A percentile compares a stretch with the other conserved stretches of the same genome.
Conservation (phyloP, 2,329 filamentous ascomycete species). For the Sporothrix dimorphospora region DNA sequence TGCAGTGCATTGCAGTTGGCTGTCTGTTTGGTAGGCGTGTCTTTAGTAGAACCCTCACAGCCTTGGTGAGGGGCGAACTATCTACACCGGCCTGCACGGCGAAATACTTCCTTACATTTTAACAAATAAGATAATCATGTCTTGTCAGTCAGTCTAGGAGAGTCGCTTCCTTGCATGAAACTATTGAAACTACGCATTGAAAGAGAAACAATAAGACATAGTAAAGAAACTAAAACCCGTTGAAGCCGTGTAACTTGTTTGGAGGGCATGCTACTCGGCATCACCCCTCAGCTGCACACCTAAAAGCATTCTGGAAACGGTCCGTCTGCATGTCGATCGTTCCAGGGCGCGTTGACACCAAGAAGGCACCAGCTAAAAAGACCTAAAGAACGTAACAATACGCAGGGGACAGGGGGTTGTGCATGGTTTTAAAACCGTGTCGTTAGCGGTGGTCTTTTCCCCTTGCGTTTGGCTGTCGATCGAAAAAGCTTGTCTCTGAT, state of each 20-base stretch:
- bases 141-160: too few relatives aligned
- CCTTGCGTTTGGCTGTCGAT: constrained; percentile 4
- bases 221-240: background rate
- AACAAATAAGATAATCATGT: too few relatives aligned
- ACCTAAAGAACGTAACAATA: background rate
- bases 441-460: background rate
- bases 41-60: too few relatives aligned
- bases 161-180: background rate
- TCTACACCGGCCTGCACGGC: too few relatives aligned
- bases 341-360: background rate
- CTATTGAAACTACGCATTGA: background rate
- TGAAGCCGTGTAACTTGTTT: too few relatives aligned
- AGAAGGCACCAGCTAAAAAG: too few relatives aligned
- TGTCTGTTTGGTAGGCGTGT: too few relatives aligned
- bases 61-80: too few relatives aligned
- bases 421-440: background rate
- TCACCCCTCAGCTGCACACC: background rate
- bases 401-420: constrained; percentile 18
- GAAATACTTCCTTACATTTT: too few relatives aligned
- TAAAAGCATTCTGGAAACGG: background rate
- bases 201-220: background rate
- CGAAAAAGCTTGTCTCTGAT: background rate
- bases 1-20: background rate
- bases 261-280: too few relatives aligned
- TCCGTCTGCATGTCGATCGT: constrained; percentile 1